Conservation (phyloP, 1,139 yeast genomes). For the Hyphopichia pseudoburtonii region DNA sequence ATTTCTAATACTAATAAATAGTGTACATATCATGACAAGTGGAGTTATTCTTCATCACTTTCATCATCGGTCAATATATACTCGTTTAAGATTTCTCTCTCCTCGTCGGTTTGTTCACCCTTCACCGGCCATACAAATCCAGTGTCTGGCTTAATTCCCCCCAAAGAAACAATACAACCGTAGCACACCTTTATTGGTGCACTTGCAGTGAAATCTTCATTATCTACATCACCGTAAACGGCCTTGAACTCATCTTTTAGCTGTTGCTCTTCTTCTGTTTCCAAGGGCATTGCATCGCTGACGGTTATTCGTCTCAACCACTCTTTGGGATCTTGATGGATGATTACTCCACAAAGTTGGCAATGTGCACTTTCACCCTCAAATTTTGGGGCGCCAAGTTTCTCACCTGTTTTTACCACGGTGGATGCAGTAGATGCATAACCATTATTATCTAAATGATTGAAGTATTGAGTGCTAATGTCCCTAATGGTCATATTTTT, state of each 20-base stretch:
- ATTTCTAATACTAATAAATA: no score
- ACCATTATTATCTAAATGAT: slow-evolving; percentile 65
- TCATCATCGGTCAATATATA: slow-evolving; percentile 10
- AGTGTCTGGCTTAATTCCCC: slow-evolving; percentile 33
- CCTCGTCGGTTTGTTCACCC: slow-evolving; percentile 4
- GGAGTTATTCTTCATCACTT: slow-evolving; percentile 8
- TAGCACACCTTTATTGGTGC: slow-evolving; percentile 54
- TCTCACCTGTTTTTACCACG: slow-evolving; percentile 86
- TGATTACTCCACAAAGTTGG: slow-evolving; percentile 49
- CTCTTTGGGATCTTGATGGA: slow-evolving; percentile 55
- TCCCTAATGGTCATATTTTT: slow-evolving; percentile 81
- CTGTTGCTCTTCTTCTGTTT: slow-evolving; percentile 46
- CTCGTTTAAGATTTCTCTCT: slow-evolving; percentile 10
- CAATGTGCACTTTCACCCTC: slow-evolving; percentile 31
- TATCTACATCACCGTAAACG: slow-evolving; percentile 1
- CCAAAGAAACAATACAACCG: slow-evolving; percentile 71
- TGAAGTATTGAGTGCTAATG: slow-evolving; percentile 72
- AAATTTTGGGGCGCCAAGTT: slow-evolving; percentile 58
- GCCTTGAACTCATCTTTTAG: slow-evolving; percentile 27
- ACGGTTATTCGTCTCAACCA: slow-evolving; percentile 82
- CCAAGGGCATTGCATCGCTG: slow-evolving; percentile 52
- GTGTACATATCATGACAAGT: no score
- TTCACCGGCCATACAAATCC: slow-evolving; percentile 56
- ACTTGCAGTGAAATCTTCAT: not conserved
- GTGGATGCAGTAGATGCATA: slow-evolving; percentile 93